Base-by-base conservation (phyloP, 306 rosid genomes). In the Canavalia gladiata region DNA sequence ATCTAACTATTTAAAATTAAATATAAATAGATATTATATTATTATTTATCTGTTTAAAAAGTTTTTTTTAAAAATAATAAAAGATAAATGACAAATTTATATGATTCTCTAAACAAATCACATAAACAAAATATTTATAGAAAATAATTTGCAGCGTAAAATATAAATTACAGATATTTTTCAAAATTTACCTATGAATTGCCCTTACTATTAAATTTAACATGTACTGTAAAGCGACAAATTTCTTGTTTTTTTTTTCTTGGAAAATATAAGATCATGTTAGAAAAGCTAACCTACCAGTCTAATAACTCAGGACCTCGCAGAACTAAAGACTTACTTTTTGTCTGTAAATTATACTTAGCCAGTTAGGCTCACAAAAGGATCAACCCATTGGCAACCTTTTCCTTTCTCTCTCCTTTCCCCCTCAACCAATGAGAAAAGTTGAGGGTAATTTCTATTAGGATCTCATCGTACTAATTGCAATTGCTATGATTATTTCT, bases 391-490 rank as follows among this genome's bases (percentile, higher is more conserved):
- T 70, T 42, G 28, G 62, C 68, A 65, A 64, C 34, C 72, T 77
- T 77, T 71, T 78, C 18, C 55, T 47, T 45, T 59, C 42, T 42
- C 31, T 45, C 18, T 10, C 39, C n/a, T 29, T 47, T 37, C 0
- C 52, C 35, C 18, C 6, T 33, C 10, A 18, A 13, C 51, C 31
- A 30, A 62, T 35, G 46, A 72, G 7, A 35, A 54, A 34, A 73
- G 42, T 56, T 62, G 3, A 37, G 5, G 72, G 70, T 29, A n/a
- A 54, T 50, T 39, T 76, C 10, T 8, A 68, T 4, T 65, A 35
- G 75, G 63, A 83, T 83, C 79, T 59, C 10, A 62, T 50, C 47
- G 39, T 64, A 72, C 83, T 25, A 52, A 52, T 45, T 54, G 41
- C n/a, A 52, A 52, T 45, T 54, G 41, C 30, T 9, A 68, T 43